Evolutionary conservation across 2,329 filamentous ascomycete genomes (phyloP).

Genomic region (Colletotrichum echinochloae): DNA sequence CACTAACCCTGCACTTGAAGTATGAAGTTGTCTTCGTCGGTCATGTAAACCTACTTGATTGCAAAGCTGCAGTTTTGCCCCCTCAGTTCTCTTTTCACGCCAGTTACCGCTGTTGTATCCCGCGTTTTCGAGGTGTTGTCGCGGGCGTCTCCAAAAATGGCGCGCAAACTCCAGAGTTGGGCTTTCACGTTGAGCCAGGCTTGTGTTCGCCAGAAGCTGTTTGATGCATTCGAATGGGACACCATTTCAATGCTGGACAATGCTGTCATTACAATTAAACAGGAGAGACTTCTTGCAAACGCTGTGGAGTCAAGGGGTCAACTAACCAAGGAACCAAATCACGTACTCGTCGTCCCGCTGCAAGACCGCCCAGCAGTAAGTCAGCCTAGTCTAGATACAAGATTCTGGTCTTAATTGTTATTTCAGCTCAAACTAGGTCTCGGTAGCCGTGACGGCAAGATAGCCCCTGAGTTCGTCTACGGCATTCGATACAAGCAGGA

Average conservation of each 20-base stretch:
- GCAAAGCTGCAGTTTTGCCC: neutral
- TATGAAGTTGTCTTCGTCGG: neutral
- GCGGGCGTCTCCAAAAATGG: neutral
- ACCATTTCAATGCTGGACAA: conserved; percentile 1
- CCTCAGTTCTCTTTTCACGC: neutral
- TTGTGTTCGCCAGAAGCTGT: neutral
- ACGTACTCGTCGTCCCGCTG: conserved; percentile 8
- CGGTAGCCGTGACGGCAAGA: conserved; percentile 7
- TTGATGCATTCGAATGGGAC: neutral
- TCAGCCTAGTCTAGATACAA: too few relatives aligned
- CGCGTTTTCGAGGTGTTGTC: too few relatives aligned
- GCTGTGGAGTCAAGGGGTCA: neutral
- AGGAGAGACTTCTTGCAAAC: conserved; percentile 9
- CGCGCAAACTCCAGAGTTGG: conserved; percentile 14
- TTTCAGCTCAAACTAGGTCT: conserved; percentile 10
- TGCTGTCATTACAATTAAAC: conserved; percentile 11
- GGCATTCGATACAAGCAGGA: neutral
- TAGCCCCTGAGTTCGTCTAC: neutral
- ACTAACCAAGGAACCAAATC: conserved; percentile 6
- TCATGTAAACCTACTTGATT: neutral
- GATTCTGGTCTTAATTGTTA: neutral
- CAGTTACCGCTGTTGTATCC: too few relatives aligned
- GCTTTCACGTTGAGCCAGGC: conserved; percentile 4
- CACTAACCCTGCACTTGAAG: neutral
- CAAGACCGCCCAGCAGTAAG: conserved; percentile 7